Conservation (phyloP, 2,329 filamentous ascomycete genomes). For the Stachybotrys elegans region DNA sequence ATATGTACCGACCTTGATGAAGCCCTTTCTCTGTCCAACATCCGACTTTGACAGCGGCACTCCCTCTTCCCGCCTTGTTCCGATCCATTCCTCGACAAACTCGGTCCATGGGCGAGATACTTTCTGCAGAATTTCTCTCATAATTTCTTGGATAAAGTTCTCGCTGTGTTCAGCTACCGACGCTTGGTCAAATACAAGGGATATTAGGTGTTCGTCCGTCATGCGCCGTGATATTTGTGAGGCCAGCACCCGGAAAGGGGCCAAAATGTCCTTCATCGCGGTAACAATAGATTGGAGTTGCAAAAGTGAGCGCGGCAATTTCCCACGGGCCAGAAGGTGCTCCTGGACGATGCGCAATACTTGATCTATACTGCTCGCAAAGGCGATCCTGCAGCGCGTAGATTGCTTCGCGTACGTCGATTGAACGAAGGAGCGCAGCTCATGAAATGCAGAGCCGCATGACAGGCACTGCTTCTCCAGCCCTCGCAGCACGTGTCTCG, state of each 20-base stretch:
- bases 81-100: conserved; percentile 70
- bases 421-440: conserved; percentile 42
- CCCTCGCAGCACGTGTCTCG: conserved; percentile 41
- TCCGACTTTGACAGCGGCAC: conserved; percentile 45
- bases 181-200: conserved; percentile 56
- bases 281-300: conserved; percentile 47
- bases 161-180: conserved; percentile 61
- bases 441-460: conserved; percentile 41
- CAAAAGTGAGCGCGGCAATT: conserved; percentile 41
- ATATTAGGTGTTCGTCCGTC: conserved; percentile 58
- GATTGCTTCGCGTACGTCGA: conserved; percentile 37
- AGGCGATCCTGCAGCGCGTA: conserved; percentile 43
- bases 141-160: conserved; percentile 54
- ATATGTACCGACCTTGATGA: conserved; percentile 54
- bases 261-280: conserved; percentile 42
- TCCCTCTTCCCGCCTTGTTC: conserved; percentile 55
- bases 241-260: conserved; percentile 47
- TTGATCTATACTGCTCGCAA: conserved; percentile 44
- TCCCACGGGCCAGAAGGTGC: conserved; percentile 39
- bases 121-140: conserved; percentile 60
- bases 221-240: conserved; percentile 36
- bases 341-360: conserved; percentile 45
- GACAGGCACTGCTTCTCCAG: conserved; percentile 41
- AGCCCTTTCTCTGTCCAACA: conserved; percentile 44
- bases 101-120: conserved; percentile 63